These are phyloP conservation scores for Dillenia turbinata DNA, from an alignment of 164 flowering plant genomes.

Conservation along the genomic window DNA sequence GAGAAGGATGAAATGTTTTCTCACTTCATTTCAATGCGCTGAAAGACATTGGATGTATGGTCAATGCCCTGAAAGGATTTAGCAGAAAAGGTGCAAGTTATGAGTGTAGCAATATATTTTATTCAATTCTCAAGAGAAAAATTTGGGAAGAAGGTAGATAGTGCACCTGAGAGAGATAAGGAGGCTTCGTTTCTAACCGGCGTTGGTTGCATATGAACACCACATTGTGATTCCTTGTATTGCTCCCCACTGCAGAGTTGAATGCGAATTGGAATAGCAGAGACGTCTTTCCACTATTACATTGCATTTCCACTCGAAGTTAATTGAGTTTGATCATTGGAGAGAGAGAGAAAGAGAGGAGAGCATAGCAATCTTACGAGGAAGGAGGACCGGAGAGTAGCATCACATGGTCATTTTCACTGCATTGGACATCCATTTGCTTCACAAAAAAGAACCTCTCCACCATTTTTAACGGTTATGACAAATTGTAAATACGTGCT, in stretches of 20 bases:
- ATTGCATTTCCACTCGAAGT: neutral
- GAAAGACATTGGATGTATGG: conserved; percentile 50
- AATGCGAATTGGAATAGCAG: conserved; percentile 78
- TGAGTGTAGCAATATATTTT: neutral
- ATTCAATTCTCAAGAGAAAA: neutral
- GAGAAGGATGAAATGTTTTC: neutral
- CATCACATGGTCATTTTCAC: conserved; percentile 13
- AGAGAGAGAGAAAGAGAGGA: conserved; percentile 2
- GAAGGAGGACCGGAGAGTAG: conserved; percentile 85
- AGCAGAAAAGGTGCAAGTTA: neutral
- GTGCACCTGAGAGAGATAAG: conserved; percentile 67
- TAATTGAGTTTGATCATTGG: neutral
- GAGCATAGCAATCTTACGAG: conserved; percentile 31
- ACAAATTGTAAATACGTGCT: too few species aligned
- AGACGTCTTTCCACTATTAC: conserved; percentile 82
- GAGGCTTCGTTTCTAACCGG: conserved; percentile 61
- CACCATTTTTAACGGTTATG: conserved; percentile 25
- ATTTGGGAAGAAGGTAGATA: neutral
- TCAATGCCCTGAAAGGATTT: conserved; percentile 51
- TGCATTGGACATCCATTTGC: neutral
- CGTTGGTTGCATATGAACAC: conserved; percentile 69
- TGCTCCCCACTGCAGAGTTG: conserved; percentile 33
- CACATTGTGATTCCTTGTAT: conserved; percentile 18
- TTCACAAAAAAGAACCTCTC: conserved; percentile 42
- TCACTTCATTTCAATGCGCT: conserved; percentile 76